Evolutionary conservation across 2,329 filamentous ascomycete species (phyloP).

Genomic region (Sporothrix globosa): DNA sequence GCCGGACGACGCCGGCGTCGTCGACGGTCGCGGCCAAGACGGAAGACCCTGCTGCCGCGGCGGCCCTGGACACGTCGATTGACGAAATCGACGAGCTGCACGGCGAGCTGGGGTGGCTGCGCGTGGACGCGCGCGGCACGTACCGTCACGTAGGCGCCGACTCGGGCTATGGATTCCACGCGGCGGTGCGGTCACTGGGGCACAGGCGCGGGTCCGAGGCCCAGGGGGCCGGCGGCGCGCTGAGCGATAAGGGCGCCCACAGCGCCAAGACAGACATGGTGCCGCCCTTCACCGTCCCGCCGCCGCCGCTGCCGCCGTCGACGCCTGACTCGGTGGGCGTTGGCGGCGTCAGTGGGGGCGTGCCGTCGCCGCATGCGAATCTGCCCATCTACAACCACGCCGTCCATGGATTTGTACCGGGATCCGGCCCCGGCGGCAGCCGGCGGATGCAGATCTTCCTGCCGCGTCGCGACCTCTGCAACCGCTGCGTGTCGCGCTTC

Average conservation of each 20-base stretch:
- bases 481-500: slow-evolving; percentile 40
- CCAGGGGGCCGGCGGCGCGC: not conserved
- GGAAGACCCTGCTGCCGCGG: slow-evolving; percentile 28
- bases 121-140: slow-evolving; percentile 37
- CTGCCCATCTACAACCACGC: not conserved
- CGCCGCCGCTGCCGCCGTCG: slow-evolving; percentile 36
- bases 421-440: not conserved
- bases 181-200: slow-evolving; percentile 38
- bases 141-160: slow-evolving; percentile 39
- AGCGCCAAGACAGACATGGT: slow-evolving; percentile 33
- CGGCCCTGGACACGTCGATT: slow-evolving; percentile 24
- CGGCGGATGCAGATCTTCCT: slow-evolving; percentile 38
- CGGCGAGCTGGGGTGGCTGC: slow-evolving; percentile 38
- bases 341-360: not conserved
- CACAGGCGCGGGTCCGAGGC: slow-evolving; percentile 31
- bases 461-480: slow-evolving; percentile 40
- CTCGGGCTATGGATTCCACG: slow-evolving; percentile 39
- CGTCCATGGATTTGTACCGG: not conserved
- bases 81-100: slow-evolving; percentile 38
- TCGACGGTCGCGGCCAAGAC: not conserved
- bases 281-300: slow-evolving; percentile 34
- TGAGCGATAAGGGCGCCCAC: too few species aligned
- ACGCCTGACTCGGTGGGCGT: slow-evolving; percentile 30
- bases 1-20: slow-evolving; percentile 24
- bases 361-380: slow-evolving; percentile 11